Evolutionary conservation across 352 stramenopile genomes (phyloP).

Genomic region (Phytophthora boehmeriae): DNA sequence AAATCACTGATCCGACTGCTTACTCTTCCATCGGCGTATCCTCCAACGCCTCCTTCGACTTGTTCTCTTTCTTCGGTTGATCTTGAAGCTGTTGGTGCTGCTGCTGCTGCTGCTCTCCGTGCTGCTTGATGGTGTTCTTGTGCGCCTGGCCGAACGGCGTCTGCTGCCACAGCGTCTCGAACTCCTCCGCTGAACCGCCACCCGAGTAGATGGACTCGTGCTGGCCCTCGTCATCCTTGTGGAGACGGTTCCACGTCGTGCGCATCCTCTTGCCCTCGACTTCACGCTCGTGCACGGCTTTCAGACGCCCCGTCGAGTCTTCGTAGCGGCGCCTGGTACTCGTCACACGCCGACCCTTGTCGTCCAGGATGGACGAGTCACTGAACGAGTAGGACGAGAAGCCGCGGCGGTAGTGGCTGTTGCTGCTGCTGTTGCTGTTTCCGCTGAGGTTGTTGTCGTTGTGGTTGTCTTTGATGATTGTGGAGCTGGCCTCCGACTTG

Average conservation of each 20-base stretch:
- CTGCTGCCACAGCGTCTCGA: constrained; percentile 53
- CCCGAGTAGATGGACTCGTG: constrained; percentile 41
- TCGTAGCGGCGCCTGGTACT: constrained; percentile 50
- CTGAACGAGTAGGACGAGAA: constrained; percentile 7
- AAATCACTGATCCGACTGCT: no score
- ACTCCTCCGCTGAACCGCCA: constrained; percentile 50
- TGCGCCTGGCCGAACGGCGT: constrained; percentile 55
- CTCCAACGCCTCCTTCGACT: background rate
- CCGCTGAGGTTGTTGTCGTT: constrained; percentile 4
- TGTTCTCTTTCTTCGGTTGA: constrained; percentile 3
- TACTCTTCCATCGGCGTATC: constrained; percentile 10
- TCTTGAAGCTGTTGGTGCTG: no score
- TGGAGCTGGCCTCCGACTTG: background rate
- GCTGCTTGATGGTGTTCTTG: constrained; percentile 34
- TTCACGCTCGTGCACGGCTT: constrained; percentile 45
- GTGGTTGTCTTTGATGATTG: background rate
- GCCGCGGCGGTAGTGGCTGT: background rate
- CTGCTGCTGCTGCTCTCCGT: constrained; percentile 39
- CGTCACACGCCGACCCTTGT: constrained; percentile 37
- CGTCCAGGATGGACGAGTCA: constrained; percentile 23
- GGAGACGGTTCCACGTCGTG: constrained; percentile 38
- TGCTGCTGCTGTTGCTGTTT: background rate
- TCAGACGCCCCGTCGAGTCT: constrained; percentile 56
- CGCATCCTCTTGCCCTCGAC: constrained; percentile 47
- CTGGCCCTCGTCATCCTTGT: constrained; percentile 37